A percentile compares a stretch with the other conserved stretches of the same genome.
phyloP scores from a whole-genome alignment of 352 stramenopile species.

The Globisporangium nodosum region DNA sequence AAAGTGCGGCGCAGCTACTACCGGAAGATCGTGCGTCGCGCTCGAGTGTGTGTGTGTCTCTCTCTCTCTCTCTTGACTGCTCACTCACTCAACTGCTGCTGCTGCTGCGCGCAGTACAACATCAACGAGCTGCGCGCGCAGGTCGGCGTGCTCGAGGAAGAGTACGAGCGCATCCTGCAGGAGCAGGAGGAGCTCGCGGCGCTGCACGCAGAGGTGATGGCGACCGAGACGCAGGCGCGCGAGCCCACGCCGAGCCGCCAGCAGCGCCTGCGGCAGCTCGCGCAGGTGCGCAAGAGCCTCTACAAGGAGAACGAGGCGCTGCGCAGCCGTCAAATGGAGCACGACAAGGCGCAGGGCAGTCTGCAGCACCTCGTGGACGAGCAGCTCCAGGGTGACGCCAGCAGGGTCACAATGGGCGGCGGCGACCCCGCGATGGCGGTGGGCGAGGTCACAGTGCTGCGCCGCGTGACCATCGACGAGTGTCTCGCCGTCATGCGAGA shows the following conservation, averaged over 20 bases:
- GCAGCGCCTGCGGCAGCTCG: conserved; percentile 23
- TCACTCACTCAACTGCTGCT: background rate
- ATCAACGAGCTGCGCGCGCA: conserved; percentile 38
- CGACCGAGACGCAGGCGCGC: conserved; percentile 15
- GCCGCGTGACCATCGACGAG: conserved; percentile 34
- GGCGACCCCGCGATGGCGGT: conserved; percentile 11
- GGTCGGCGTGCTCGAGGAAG: conserved; percentile 33
- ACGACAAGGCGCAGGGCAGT: conserved; percentile 39
- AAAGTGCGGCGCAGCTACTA: conserved; percentile 53
- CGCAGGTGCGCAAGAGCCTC: conserved; percentile 26
- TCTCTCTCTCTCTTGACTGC: background rate
- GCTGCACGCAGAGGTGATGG: conserved; percentile 13
- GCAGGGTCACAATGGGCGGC: conserved; percentile 10
- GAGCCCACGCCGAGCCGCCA: conserved; percentile 14
- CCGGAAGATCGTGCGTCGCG: conserved; percentile 41
- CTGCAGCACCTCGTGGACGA: conserved; percentile 42
- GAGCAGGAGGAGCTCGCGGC: conserved; percentile 19
- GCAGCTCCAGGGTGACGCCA: conserved; percentile 20
- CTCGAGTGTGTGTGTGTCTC: background rate
- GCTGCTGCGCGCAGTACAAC: conserved; percentile 22
- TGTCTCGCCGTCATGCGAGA: conserved; percentile 35
- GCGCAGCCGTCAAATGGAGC: conserved; percentile 24
- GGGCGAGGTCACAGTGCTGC: conserved; percentile 28
- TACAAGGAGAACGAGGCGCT: conserved; percentile 45
- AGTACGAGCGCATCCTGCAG: conserved; percentile 36